Base-by-base conservation (phyloP, 1,284 basidiomycete species). In the Ceratobasidium papillatum region DNA sequence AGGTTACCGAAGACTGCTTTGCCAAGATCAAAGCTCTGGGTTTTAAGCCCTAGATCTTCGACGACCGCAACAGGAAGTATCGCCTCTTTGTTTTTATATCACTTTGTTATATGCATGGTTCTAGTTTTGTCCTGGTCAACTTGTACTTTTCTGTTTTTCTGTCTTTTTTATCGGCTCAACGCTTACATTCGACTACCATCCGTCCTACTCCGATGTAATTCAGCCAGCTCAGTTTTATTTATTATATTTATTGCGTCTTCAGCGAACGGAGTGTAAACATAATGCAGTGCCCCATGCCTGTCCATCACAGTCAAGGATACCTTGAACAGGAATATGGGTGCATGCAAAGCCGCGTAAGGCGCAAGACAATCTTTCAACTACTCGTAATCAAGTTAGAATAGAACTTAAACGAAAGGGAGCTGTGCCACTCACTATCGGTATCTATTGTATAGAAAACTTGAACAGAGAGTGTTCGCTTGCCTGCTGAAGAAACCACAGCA, bases 311-410 rank as follows among this genome's bases (percentile, higher is more conserved):
- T 38, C 38, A n/a, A 61, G 38, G n/a, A 71, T 49, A 2, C 68
- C 68, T 36, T 27, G 41, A 47, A 61, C 30, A 9, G 68, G 68
- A n/a, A 71, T 43, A 38, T 47, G 43, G 11, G 68, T 61, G 30
- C 54, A 58, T 17, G 38, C 54, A 27, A 59, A 34, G 2, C 43
- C 41, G 14, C 36, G 19, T 11, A 62, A 22, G n/a, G 34, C 36
- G 11, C 14, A 62, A 4, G 41, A 27, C 2, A 62, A 19, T 25
- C 25, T 14, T 25, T 34, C n/a, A 19, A 45, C 59, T 62, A 17
- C 5, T 9, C 36, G 5, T 17, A 17, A 56, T 7, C 17, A 8
- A 27, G 4, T 38, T n/a, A 36, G 30, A 36, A 30, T 59, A 27
- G 3, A 30, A 27, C 25, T 56, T 8, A n/a, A 22, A 25, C 41